Evolutionary conservation across 2,329 filamentous ascomycete species (phyloP), one percentile per base, ranked within the genome.

Genomic region (Aspergillus bombycis): DNA sequence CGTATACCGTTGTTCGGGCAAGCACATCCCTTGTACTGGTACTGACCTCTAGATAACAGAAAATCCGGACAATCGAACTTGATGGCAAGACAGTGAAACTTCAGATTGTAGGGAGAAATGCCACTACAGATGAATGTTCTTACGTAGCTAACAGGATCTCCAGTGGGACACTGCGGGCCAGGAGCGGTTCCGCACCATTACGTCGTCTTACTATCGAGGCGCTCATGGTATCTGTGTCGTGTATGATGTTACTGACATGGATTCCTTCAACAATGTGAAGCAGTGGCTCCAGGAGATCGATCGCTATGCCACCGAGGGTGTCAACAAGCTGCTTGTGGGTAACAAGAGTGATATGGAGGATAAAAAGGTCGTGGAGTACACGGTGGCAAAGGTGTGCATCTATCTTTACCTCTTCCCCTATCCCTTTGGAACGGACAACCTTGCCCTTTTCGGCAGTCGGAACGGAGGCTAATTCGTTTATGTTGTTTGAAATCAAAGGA

Each of bases 281-380:
- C 95, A 99, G 87, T 99, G 95, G 95, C 89, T 99, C 67, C 95
- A 99, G 82, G 95, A 99, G 85, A 99, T 99, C 75, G 95, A 99
- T 85, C 90, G 95, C 80, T 98, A 99, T 77, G 95, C 95, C 74
- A 99, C 95, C 72, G 95, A 99, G 84, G 95, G 95, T 70, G 95
- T 99, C 78, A 99, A 99, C 89, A 99, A 99, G 88, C 88, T 99
- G 71, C 89, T 99, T 67, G 94, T 99, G 67, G 95, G 95, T 78
- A 99, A 99, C 91, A 99, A 99, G 91, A 97, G 93, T 83, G 95
- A 99, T 91, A 98, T 99, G 93, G 89, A 94, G 65, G 95, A 99
- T 84, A 99, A 99, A 91, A 99, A 98, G 87, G 95, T 98, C 46
- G 95, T 99, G 67, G 95, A 99, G 82, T 99, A 99, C 88, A 96